Evolutionary conservation across 805 yeast genomes (phyloP).

Genomic region (Starmerella geochares): DNA sequence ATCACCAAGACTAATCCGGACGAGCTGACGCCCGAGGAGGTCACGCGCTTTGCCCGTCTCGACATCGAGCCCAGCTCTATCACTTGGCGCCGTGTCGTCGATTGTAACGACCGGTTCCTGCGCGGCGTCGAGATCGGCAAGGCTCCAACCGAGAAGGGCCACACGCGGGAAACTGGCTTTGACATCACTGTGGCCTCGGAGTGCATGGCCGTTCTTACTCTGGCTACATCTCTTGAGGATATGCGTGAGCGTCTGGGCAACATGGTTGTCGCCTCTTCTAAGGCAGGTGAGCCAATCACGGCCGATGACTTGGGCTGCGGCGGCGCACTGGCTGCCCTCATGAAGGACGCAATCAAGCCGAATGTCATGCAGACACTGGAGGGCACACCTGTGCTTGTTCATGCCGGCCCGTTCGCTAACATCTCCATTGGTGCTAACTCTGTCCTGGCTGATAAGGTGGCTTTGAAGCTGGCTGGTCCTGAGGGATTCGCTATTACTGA

Average conservation of each 20-base stretch:
- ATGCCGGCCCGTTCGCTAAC: slow-evolving; percentile 97
- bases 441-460: slow-evolving; percentile 85
- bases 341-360: slow-evolving; percentile 95
- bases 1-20: slow-evolving; percentile 61
- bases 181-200: slow-evolving; percentile 95
- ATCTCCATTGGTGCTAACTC: slow-evolving; percentile 95
- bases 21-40: slow-evolving; percentile 67
- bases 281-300: slow-evolving; percentile 70
- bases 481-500: slow-evolving; percentile 89
- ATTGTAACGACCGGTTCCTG: slow-evolving; percentile 82
- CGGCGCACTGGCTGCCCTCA: slow-evolving; percentile 87
- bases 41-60: slow-evolving; percentile 63
- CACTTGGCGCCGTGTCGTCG: slow-evolving; percentile 88
- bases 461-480: slow-evolving; percentile 76
- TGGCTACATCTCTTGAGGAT: slow-evolving; percentile 66
- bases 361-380: slow-evolving; percentile 94
- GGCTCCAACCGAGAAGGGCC: slow-evolving; percentile 88
- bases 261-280: slow-evolving; percentile 78
- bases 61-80: slow-evolving; percentile 84
- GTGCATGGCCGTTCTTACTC: slow-evolving; percentile 89
- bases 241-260: slow-evolving; percentile 80
- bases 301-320: slow-evolving; percentile 93
- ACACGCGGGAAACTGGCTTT: slow-evolving; percentile 77
- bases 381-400: slow-evolving; percentile 95
- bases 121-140: slow-evolving; percentile 83